phyloP scores from a whole-genome alignment of 345 rosid species.

The Brassica incana region DNA sequence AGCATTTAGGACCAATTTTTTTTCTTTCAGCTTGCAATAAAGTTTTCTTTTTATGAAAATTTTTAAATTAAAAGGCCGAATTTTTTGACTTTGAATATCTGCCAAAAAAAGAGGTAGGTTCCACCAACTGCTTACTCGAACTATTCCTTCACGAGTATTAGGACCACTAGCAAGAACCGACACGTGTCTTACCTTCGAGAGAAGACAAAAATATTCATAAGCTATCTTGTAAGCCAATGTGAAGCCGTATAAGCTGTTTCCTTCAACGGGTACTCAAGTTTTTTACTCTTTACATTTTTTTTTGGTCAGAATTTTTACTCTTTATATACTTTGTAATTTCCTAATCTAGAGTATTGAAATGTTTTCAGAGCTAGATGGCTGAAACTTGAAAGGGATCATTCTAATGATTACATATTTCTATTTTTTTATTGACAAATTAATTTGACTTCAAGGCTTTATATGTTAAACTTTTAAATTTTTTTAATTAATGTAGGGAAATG shows the following conservation, averaged over 20 bases:
- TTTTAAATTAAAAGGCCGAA: constrained; percentile 33
- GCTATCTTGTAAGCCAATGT: constrained; percentile 21
- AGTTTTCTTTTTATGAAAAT: constrained; percentile 19
- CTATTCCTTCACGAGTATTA: constrained; percentile 15
- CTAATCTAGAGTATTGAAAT: not conserved
- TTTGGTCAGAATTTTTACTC: no score
- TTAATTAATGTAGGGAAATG: no score
- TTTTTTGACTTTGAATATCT: constrained; percentile 41
- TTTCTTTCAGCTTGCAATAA: constrained; percentile 31
- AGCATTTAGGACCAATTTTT: not conserved
- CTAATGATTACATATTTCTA: constrained; percentile 16
- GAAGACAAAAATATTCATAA: not conserved
- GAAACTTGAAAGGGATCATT: constrained; percentile 22
- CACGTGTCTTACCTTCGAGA: constrained; percentile 23
- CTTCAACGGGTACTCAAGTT: constrained; percentile 8
- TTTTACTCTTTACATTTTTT: not conserved
- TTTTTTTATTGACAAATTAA: constrained; percentile 6
- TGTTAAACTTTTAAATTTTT: not conserved
- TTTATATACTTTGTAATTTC: no score
- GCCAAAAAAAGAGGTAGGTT: constrained; percentile 20
- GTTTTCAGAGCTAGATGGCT: not conserved
- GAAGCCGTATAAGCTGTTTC: constrained; percentile 36
- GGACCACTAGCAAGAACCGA: constrained; percentile 39
- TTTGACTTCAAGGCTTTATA: not conserved
- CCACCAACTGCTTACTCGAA: constrained; percentile 34